Evolutionary conservation across 2,329 filamentous ascomycete genomes (phyloP).

Genomic region (Neofusicoccum cordaticola): DNA sequence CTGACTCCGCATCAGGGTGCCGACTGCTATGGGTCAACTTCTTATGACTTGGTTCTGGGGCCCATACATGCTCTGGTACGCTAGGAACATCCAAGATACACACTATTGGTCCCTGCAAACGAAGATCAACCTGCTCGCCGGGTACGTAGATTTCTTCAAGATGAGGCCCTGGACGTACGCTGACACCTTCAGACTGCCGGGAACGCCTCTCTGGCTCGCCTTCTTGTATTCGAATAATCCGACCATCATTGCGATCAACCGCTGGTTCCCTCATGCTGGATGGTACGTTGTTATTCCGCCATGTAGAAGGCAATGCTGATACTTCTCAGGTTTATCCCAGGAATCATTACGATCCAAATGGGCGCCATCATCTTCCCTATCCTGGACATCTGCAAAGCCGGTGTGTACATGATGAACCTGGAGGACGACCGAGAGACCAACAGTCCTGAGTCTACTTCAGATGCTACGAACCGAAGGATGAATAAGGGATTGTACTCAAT

Average conservation of each 20-base stretch:
- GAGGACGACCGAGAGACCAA: not conserved
- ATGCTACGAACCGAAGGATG: not conserved
- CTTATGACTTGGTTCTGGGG: conserved; percentile 63
- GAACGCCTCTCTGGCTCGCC: conserved; percentile 64
- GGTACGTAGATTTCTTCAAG: conserved; percentile 26
- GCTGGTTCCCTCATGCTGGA: conserved; percentile 58
- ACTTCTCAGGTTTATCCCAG: conserved; percentile 47
- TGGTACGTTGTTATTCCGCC: conserved; percentile 47
- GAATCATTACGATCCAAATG: conserved; percentile 62
- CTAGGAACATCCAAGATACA: conserved; percentile 60
- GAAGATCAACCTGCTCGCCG: conserved; percentile 48
- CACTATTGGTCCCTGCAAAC: conserved; percentile 67
- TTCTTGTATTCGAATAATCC: conserved; percentile 55
- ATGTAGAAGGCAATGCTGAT: not conserved
- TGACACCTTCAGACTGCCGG: conserved; percentile 52
- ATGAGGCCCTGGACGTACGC: not conserved
- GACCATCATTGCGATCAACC: conserved; percentile 52
- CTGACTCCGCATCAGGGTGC: conserved; percentile 46
- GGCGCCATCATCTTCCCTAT: conserved; percentile 64
- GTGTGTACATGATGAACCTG: conserved; percentile 24
- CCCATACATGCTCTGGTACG: conserved; percentile 60
- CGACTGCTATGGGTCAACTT: conserved; percentile 63
- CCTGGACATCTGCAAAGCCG: conserved; percentile 51
- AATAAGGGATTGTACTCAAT: conserved; percentile 39
- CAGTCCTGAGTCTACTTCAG: not conserved